phyloP scores from a whole-genome alignment of 1,139 yeast species.

The Nakaseomyces sp. region DNA sequence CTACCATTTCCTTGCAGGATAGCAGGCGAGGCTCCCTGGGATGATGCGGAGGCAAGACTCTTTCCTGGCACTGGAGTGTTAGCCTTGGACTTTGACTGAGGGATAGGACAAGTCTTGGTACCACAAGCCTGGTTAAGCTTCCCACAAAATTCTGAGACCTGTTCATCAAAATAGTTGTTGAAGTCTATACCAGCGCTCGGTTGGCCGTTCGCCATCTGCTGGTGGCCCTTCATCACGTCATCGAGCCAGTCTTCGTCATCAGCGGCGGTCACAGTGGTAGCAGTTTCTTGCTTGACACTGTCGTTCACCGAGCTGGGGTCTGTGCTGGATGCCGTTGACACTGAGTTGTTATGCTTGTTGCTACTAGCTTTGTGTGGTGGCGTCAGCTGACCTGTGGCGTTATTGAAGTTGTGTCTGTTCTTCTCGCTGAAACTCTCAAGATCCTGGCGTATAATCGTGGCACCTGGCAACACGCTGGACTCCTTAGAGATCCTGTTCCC shows the following conservation, averaged over 20 bases:
- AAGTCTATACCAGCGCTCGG: constrained; percentile 27
- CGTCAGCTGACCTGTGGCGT: constrained; percentile 2
- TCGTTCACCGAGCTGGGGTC: constrained; percentile 1
- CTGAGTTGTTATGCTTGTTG: not conserved
- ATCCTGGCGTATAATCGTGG: constrained; percentile 1
- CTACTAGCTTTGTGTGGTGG: not conserved
- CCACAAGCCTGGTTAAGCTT: constrained; percentile 79
- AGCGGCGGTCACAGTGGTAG: constrained; percentile 12
- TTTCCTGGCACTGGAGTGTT: constrained; percentile 7
- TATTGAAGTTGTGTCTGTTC: constrained; percentile 3
- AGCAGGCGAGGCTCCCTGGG: not conserved
- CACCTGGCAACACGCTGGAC: constrained; percentile 2
- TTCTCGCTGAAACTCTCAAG: constrained; percentile 3
- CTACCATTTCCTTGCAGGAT: not conserved
- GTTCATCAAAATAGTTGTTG: constrained; percentile 41
- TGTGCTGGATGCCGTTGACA: not conserved
- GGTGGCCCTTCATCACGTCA: constrained; percentile 9
- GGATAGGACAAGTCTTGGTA: constrained; percentile 59
- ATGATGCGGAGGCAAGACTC: not conserved
- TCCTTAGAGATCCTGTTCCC: constrained; percentile 4
- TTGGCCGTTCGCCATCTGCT: constrained; percentile 4
- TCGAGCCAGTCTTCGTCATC: constrained; percentile 19
- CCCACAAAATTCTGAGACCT: constrained; percentile 57
- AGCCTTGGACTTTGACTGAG: constrained; percentile 33
- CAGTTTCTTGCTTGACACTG: constrained; percentile 7